Evolutionary conservation across 116 monocot species (phyloP), one percentile per base, ranked within the genome.

Genomic region (Iris pallida): DNA sequence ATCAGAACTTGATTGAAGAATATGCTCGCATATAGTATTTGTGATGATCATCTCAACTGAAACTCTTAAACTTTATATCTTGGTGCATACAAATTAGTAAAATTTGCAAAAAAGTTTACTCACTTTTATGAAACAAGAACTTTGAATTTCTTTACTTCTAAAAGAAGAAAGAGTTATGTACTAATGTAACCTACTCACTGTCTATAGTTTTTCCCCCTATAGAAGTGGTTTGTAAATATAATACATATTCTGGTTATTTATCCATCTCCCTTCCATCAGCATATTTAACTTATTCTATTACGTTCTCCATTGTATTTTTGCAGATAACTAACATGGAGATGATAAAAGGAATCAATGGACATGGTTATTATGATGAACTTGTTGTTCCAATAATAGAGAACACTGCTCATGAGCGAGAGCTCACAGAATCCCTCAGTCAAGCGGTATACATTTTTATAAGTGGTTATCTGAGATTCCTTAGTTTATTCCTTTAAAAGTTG

Each of bases 261-360:
- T 51, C 11, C 49, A 51, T 9, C 7, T 13, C 4, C 49, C 13
- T 51, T 5, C 47, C 8, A 47, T 4, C 18, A 10, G 64, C 7
- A 30, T n/a, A 41, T 14, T 40, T 41, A n/a, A n/a, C n/a, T 41
- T 52, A 2, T 19, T 14, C 18, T 47, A 71, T 64, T 42, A 41
- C 20, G 0, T 62, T 54, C 16, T 65, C n/a, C 45, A 44, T 54
- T 54, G 52, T 63, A 55, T 71, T 78, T 14, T 45, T 84, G 60
- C 78, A 98, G 98, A 98, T 93, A 78, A 90, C 98, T 69, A 93
- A 98, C 57, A 90, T 98, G 98, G 90, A 98, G 76, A 98, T 98
- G 98, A 93, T 98, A 66, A 98, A 98, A 86, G 98, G 93, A 63
- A 93, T 93, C 56, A 74, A 84, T 53, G 98, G 93, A 10, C 98